phyloP scores from a whole-genome alignment of 2,329 filamentous ascomycete species.

The Immersiporthe knoxdaviesiana region DNA sequence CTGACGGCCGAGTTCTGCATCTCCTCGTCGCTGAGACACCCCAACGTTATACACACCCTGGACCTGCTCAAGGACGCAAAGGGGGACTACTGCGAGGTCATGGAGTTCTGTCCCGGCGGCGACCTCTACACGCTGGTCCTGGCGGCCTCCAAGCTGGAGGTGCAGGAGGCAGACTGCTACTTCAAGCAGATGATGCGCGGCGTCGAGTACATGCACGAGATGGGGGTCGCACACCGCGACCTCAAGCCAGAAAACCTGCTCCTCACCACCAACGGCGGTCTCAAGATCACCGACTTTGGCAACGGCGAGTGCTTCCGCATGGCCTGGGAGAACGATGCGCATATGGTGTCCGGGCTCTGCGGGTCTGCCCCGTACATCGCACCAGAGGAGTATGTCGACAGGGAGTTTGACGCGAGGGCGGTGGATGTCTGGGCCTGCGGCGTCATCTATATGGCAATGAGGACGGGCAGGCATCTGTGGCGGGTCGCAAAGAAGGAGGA shows the following conservation, averaged over 20 bases:
- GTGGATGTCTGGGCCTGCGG: constrained; percentile 98
- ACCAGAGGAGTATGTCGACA: constrained; percentile 92
- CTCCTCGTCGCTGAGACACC: constrained; percentile 92
- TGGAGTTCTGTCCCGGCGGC: constrained; percentile 98
- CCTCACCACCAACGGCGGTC: constrained; percentile 84
- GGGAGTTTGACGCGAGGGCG: constrained; percentile 95
- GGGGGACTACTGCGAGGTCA: constrained; percentile 97
- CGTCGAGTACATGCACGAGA: constrained; percentile 98
- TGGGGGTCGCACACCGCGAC: constrained; percentile 97
- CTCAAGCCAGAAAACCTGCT: constrained; percentile 96
- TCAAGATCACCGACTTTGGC: constrained; percentile 98
- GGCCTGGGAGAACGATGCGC: constrained; percentile 98
- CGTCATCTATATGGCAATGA: constrained; percentile 99
- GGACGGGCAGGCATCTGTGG: constrained; percentile 94
- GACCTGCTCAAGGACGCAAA: constrained; percentile 95
- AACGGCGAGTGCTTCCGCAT: constrained; percentile 99
- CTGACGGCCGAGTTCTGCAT: constrained; percentile 98
- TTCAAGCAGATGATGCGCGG: constrained; percentile 99
- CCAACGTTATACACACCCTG: constrained; percentile 96
- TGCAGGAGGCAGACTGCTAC: constrained; percentile 92
- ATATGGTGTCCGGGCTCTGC: constrained; percentile 97
- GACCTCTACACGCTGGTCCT: constrained; percentile 94
- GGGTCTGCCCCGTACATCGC: constrained; percentile 97
- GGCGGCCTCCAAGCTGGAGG: constrained; percentile 87
- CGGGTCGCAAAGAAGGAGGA: constrained; percentile 95